A percentile compares a stretch with the other conserved stretches of the same genome.
Evolutionary conservation across 805 yeast genomes (phyloP).

Genomic region (Yamadazyma takamatsuzukensis): DNA sequence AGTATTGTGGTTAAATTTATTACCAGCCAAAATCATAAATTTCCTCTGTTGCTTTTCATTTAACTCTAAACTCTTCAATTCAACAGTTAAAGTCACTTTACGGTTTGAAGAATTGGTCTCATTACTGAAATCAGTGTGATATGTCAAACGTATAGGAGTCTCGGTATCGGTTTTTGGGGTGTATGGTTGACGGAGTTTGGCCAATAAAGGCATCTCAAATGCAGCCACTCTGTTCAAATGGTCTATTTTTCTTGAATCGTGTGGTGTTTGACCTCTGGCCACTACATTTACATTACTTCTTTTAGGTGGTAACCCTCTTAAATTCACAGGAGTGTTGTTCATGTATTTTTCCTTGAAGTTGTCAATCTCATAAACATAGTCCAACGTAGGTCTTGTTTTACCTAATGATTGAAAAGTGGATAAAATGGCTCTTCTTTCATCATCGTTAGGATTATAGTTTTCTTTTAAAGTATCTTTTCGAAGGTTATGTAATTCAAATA

Average conservation of each 20-base stretch:
- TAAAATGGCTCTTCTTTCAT: constrained; percentile 49
- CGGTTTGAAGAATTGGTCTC: constrained; percentile 66
- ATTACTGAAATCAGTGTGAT: constrained; percentile 64
- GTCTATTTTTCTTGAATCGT: constrained; percentile 65
- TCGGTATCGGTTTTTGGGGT: constrained; percentile 40
- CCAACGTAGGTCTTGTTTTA: constrained; percentile 28
- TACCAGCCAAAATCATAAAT: constrained; percentile 73
- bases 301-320: constrained; percentile 37
- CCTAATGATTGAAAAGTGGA: constrained; percentile 33
- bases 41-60: constrained; percentile 58
- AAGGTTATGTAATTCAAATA: constrained; percentile 57
- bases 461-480: constrained; percentile 47
- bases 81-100: constrained; percentile 60
- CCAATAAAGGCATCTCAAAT: constrained; percentile 83
- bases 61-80: constrained; percentile 53
- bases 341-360: constrained; percentile 39
- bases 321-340: constrained; percentile 37
- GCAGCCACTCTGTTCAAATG: constrained; percentile 81
- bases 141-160: constrained; percentile 63
- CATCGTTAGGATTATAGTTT: constrained; percentile 53
- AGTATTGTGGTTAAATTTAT: constrained; percentile 62
- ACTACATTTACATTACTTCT: constrained; percentile 33
- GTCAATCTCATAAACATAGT: constrained; percentile 39
- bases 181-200: constrained; percentile 71
- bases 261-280: constrained; percentile 33